Conservation (phyloP, 2,329 filamentous ascomycete species). For the Colletotrichum lindemuthianum region DNA sequence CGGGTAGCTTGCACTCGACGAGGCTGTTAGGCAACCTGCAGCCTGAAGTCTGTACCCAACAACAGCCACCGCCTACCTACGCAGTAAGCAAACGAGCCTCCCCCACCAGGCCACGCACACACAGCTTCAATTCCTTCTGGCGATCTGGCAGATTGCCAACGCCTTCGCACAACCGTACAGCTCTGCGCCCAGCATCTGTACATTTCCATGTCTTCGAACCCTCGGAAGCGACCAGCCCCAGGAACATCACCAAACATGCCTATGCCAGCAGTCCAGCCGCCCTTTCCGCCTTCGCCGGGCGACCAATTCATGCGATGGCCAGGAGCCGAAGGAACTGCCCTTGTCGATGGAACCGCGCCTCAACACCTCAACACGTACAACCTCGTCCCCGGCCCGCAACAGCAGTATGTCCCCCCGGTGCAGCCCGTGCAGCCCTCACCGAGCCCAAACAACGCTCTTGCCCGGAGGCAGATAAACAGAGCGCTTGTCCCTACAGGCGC, state of each 20-base stretch:
- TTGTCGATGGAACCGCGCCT: conserved; percentile 47
- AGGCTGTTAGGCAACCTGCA: conserved; percentile 26
- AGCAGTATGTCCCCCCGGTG: conserved; percentile 38
- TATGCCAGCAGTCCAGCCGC: conserved; percentile 58
- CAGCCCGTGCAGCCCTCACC: conserved; percentile 38
- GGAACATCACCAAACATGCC: conserved; percentile 73
- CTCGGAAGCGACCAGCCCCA: conserved; percentile 79
- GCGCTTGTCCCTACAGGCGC: conserved; percentile 57
- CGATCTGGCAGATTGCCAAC: conserved; percentile 20
- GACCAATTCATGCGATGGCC: conserved; percentile 61
- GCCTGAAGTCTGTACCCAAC: conserved; percentile 8
- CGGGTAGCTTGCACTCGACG: conserved; percentile 9
- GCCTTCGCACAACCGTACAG: background rate
- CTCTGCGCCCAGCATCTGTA: conserved; percentile 28
- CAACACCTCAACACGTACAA: conserved; percentile 50
- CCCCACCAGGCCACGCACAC: conserved; percentile 9
- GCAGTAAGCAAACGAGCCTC: conserved; percentile 15
- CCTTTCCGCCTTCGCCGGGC: conserved; percentile 56
- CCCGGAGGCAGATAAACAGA: conserved; percentile 62
- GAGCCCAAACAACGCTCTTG: conserved; percentile 54
- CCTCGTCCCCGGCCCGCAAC: conserved; percentile 50
- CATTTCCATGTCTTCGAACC: conserved; percentile 59
- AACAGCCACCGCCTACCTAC: conserved; percentile 1
- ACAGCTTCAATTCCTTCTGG: conserved; percentile 20
- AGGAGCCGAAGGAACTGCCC: conserved; percentile 48